A percentile compares a stretch with the other conserved stretches of the same genome.
Evolutionary conservation across 2,329 filamentous ascomycete species (phyloP).

Genomic region (Penicillium sumatraense): DNA sequence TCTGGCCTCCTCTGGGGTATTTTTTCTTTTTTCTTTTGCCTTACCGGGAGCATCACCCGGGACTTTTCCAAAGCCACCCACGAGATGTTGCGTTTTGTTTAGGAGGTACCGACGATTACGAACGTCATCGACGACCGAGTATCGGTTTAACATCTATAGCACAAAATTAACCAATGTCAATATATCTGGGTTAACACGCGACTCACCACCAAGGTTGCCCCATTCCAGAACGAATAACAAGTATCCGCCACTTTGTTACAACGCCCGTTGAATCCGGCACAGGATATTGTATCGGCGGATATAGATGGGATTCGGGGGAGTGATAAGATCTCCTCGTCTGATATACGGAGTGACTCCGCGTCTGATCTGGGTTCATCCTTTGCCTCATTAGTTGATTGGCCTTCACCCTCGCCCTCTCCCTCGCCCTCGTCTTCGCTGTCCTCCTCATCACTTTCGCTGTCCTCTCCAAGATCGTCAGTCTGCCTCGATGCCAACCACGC

Average conservation of each 20-base stretch:
- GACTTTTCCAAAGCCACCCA: constrained; percentile 80
- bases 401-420: constrained; percentile 10
- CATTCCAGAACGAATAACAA: constrained; percentile 94
- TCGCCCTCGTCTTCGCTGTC: constrained; percentile 37
- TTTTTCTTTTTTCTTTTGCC: constrained; percentile 12
- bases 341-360: constrained; percentile 17
- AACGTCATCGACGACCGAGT: constrained; percentile 61
- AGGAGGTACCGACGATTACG: constrained; percentile 79
- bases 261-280: constrained; percentile 84
- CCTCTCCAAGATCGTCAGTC: constrained; percentile 56
- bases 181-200: no score
- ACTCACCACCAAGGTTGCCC: constrained; percentile 62
- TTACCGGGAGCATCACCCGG: constrained; percentile 69
- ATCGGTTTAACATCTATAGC: constrained; percentile 61
- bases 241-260: constrained; percentile 92
- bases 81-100: constrained; percentile 81
- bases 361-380: constrained; percentile 10
- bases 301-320: constrained; percentile 32
- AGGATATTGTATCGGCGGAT: constrained; percentile 44
- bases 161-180: constrained; percentile 16
- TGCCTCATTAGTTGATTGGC: constrained; percentile 13
- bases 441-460: constrained; percentile 20
- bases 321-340: constrained; percentile 29
- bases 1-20: no score
- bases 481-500: constrained; percentile 69